A percentile compares a stretch with the other conserved stretches of the same genome.
These are phyloP conservation scores for Lycium barbarum DNA, from an alignment of 257 asterid species.

Conservation along the genomic window DNA sequence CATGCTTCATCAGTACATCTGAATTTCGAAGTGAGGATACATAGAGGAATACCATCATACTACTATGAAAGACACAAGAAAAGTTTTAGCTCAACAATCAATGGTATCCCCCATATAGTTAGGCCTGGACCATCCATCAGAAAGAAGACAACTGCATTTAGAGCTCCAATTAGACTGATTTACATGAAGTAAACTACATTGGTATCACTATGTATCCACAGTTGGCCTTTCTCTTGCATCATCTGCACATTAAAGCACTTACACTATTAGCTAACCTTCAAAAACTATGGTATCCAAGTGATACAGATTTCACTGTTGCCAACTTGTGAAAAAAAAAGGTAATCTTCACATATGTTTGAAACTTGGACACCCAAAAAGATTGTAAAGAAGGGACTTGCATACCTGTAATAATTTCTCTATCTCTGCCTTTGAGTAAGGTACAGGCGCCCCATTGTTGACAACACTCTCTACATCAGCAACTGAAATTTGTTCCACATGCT, in stretches of 20 bases:
- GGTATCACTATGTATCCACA: constrained; percentile 52
- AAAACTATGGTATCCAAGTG: background rate
- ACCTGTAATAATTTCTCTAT: constrained; percentile 79
- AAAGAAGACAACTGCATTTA: constrained; percentile 8
- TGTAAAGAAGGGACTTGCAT: constrained; percentile 5
- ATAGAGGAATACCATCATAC: background rate
- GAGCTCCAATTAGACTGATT: constrained; percentile 3
- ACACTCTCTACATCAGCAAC: constrained; percentile 73
- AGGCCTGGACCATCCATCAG: background rate
- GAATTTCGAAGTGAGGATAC: constrained; percentile 17
- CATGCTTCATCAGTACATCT: constrained; percentile 7
- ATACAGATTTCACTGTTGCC: background rate
- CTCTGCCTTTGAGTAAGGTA: constrained; percentile 66
- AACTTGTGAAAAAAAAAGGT: constrained; percentile 2
- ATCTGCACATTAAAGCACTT: constrained; percentile 49
- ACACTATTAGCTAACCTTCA: constrained; percentile 23
- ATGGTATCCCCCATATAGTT: background rate
- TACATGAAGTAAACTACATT: constrained; percentile 46
- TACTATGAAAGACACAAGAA: background rate
- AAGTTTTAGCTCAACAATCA: background rate
- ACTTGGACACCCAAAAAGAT: background rate
- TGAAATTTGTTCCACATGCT: constrained; percentile 73
- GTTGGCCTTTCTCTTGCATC: constrained; percentile 59
- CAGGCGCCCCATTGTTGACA: constrained; percentile 66
- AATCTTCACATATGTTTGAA: background rate